Base-by-base conservation (phyloP, 2,329 filamentous ascomycete species). In the Cryphonectria nitschkei region DNA sequence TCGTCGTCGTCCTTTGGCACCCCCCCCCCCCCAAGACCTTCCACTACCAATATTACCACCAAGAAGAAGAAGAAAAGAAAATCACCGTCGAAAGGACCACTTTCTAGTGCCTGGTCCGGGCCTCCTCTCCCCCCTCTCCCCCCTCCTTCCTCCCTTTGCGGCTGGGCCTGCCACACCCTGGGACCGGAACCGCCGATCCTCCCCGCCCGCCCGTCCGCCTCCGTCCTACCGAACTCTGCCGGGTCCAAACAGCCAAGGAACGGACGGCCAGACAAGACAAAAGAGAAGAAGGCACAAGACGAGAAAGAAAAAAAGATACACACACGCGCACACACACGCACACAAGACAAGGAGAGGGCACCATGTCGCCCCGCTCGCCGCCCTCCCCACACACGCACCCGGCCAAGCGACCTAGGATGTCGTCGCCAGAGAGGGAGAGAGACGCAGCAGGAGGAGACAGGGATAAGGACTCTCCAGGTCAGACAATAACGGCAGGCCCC, bases 321-420 rank as follows among this genome's bases (percentile, higher is more conserved):
- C 2, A n/a, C 29, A 22, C 29, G 16, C 29, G 37, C 13, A 60
- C 54, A 37, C 56, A 62, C 26, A 11, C 9, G 5, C 26, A 14
- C 46, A 22, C 8, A 3, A 50, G 29, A 64, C 37, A 22, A 58
- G 60, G 22, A 43, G 19, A 67, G 34, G 34, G 34, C 41, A 76
- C 72, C 75, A 86, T 86, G 85, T 82, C 82, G 75, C 80, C 80
- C 58, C 81, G 81, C 75, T 82, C 82, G 70, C 84, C 87, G 77
- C 82, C 84, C 71, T 85, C 86, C 71, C 84, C 85, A 75, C 81
- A 80, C 75, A 79, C 82, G 60, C 83, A 88, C 75, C 86, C 87
- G 60, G 80, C 83, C 76, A 90, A 90, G 80, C 88, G 89, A 75
- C 82, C 84, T 73, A 85, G 88, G 73, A 86, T 85, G 75, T 83